Evolutionary conservation across 306 rosid genomes (phyloP), one percentile per base, ranked within the genome.

Genomic region (Aeschynomene evenia): DNA sequence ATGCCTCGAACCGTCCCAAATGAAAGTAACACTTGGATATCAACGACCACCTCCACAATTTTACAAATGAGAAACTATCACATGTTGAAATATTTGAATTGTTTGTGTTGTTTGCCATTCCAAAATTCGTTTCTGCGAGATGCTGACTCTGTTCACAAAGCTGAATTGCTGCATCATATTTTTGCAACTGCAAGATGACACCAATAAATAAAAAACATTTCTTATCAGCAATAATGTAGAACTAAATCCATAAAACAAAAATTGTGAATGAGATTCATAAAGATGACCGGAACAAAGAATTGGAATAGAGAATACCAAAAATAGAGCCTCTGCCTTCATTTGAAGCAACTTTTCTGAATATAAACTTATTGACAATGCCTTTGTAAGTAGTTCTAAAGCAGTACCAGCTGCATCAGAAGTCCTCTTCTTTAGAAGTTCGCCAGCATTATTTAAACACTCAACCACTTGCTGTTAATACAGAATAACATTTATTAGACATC

Each of bases 241-340:
- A 73, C 33, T 42, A 66, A 39, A 26, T 46, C 24, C 46, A 15
- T 16, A 56, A 69, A 63, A 62, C 21, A 60, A 49, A 15, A 63
- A 68, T 48, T 9, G 21, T 16, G 31, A 1, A 33, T 15, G 67
- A 28, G 2, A 63, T 34, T 34, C 48, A 69, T 37, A 68, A 66
- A 37, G 74, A 75, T 23, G 59, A 31, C 58, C 9, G 7, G 18
- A 43, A 20, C 55, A 79, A 64, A 63, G 40, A 78, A 63, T 29
- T 39, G 72, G 68, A 49, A 72, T 33, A 26, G 54, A 57, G 73
- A 85, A 43, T 53, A 94, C 97, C 92, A 84, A 55, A 81, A 65
- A 74, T n/a, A 90, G 79, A 68, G 96, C 92, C 84, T 91, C 96
- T 19, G 88, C 97, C 80, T 94, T 94, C 91, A 88, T 84, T 85